These are phyloP conservation scores for Tricholoma flavovirens DNA, from an alignment of 768 basidiomycete species.

Conservation along the genomic window DNA sequence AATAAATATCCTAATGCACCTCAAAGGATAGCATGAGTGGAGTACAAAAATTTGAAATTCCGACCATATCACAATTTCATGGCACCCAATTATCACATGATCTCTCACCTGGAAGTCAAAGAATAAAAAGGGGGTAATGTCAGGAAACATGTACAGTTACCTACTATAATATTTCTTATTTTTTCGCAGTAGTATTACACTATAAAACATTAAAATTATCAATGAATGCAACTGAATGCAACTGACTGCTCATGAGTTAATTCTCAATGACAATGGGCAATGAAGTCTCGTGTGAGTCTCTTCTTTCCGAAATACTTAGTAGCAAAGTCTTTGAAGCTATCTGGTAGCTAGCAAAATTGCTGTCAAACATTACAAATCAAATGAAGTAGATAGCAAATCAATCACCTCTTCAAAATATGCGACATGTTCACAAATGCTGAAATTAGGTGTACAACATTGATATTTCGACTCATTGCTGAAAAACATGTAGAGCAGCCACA, in stretches of 20 bases:
- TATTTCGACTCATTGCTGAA: conserved; percentile 33
- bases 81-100: too few relatives aligned
- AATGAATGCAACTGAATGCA: too few relatives aligned
- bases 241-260: not conserved
- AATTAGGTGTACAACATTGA: conserved; percentile 14
- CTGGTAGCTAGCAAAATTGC: conserved; percentile 11
- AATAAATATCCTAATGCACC: too few relatives aligned
- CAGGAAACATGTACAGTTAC: too few relatives aligned
- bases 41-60: too few relatives aligned
- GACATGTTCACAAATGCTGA: conserved; percentile 20
- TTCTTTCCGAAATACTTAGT: not conserved
- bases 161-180: too few relatives aligned
- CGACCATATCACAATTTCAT: too few relatives aligned
- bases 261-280: conserved; percentile 4
- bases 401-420: conserved; percentile 22
- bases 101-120: too few relatives aligned
- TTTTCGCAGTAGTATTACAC: too few relatives aligned
- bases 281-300: not conserved
- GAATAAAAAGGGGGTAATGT: too few relatives aligned
- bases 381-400: not conserved
- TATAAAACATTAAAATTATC: too few relatives aligned
- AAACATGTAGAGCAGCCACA: conserved; percentile 31
- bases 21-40: too few relatives aligned
- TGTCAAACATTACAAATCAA: not conserved
- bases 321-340: conserved; percentile 16